These are phyloP conservation scores for Cordia subcordata DNA, from an alignment of 257 asterid genomes.

Conservation along the genomic window DNA sequence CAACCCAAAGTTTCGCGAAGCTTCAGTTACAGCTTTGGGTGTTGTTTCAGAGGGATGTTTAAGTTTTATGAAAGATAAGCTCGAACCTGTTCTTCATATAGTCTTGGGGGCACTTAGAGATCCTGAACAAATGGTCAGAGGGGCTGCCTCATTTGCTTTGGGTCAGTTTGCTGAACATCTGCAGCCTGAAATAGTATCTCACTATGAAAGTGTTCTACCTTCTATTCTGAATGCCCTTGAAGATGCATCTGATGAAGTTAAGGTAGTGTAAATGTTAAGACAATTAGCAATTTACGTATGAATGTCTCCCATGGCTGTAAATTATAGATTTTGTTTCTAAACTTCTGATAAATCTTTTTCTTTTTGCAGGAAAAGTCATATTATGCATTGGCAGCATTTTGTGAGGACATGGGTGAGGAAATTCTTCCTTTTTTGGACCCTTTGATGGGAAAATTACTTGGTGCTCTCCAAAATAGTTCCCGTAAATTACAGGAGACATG, in stretches of 20 bases:
- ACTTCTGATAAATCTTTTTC: constrained; percentile 8
- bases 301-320: not conserved
- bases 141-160: constrained; percentile 94
- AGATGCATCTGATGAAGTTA: constrained; percentile 96
- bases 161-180: constrained; percentile 96
- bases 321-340: constrained; percentile 10
- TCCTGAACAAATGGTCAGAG: constrained; percentile 99
- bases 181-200: constrained; percentile 93
- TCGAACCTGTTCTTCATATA: constrained; percentile 74
- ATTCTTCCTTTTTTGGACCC: constrained; percentile 92
- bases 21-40: constrained; percentile 94
- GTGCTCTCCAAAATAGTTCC: constrained; percentile 74
- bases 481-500: constrained; percentile 95
- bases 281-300: not conserved
- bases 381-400: constrained; percentile 97
- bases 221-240: constrained; percentile 87
- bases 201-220: constrained; percentile 85
- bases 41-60: constrained; percentile 92
- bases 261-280: constrained; percentile 43
- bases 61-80: constrained; percentile 78
- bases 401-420: constrained; percentile 98
- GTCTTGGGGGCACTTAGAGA: constrained; percentile 88
- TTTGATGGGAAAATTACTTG: constrained; percentile 79
- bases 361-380: constrained; percentile 85
- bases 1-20: constrained; percentile 96